Base-by-base conservation (phyloP, 495 filamentous ascomycete genomes). In the Achaetomiella virescens region DNA sequence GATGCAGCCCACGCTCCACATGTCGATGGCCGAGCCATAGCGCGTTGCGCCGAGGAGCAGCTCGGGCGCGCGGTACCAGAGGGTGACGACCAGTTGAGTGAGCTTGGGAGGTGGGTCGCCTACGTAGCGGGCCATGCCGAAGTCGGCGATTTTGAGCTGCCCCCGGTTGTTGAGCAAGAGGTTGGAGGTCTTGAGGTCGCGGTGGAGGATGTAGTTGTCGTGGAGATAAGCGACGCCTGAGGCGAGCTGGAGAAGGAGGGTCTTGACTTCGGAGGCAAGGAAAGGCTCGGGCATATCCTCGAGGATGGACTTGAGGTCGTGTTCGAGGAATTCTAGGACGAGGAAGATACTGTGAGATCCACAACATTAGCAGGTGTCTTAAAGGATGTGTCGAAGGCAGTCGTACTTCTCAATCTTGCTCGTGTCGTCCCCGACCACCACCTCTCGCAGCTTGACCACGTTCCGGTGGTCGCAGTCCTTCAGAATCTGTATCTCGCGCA, bases 301-400 rank as follows among this genome's bases (percentile, higher is more conserved):
- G 57, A 92, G 86, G 54, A 98, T 80, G 54, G 88, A 88, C 75
- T 95, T 96, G 57, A 98, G 86, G 70, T 98, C 93, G 77, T 98
- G 93, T 77, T 97, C 92, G 66, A 96, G 78, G 75, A 97, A 98
- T 70, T 96, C 91, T 82, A 98, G 91, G 54, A 98, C 93, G 47
- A 98, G 84, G 76, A 87, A 97, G 59, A 96, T 84, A 75, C 89
- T 91, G 68, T 21, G 18, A 17, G 18, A 4, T 5, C 9, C 3
- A 12, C 3, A 17, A 9, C 0, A 12, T 54, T 22, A 36, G 50
- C 27, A 6, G 27, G 27, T 5, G 27, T 31, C 15, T 18, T 18
- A 5, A 38, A 10, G 1, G 20, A 6, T 1, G 31, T 8, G 14
- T 33, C 21, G 43, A 27, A 42, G 18, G 37, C 21, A 8, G 15